Conservation (phyloP, 2,329 filamentous ascomycete genomes). For the Aspergillus unguis region DNA sequence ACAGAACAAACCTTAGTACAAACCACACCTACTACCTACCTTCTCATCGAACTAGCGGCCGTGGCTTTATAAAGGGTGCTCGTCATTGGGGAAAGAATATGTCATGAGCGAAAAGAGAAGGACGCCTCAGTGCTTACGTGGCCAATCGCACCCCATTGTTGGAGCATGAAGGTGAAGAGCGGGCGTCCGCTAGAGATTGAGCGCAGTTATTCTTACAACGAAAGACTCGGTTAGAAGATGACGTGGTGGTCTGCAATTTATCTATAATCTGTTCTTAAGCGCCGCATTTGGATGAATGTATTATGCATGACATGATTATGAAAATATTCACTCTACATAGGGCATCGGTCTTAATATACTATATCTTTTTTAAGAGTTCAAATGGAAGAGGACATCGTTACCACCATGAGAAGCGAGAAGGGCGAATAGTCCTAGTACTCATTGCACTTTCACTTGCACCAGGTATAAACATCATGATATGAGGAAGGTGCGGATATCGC, state of each 20-base stretch:
- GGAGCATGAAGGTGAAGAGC: background rate
- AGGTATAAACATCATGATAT: no score
- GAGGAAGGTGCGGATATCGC: no score
- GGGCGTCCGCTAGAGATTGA: background rate
- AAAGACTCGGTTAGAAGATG: background rate
- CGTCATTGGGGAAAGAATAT: background rate
- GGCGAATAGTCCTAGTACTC: no score
- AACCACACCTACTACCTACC: background rate
- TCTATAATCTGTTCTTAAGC: background rate
- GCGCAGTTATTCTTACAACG: no score
- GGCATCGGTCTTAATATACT: background rate
- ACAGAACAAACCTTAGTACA: no score
- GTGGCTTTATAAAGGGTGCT: background rate
- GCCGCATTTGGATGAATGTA: conserved; percentile 1
- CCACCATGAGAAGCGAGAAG: no score
- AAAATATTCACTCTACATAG: conserved; percentile 1
- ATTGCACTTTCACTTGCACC: no score
- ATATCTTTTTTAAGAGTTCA: no score
- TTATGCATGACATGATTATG: conserved; percentile 7
- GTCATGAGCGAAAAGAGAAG: background rate
- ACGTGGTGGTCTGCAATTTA: background rate
- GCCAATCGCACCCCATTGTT: background rate
- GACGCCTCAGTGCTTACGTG: background rate
- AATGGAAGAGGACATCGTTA: no score
- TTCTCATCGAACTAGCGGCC: background rate